Percentiles rank a stretch among this genome's conserved stretches.
Conservation (phyloP, 176 grass and related monocot species). For the Oryza nivara region DNA sequence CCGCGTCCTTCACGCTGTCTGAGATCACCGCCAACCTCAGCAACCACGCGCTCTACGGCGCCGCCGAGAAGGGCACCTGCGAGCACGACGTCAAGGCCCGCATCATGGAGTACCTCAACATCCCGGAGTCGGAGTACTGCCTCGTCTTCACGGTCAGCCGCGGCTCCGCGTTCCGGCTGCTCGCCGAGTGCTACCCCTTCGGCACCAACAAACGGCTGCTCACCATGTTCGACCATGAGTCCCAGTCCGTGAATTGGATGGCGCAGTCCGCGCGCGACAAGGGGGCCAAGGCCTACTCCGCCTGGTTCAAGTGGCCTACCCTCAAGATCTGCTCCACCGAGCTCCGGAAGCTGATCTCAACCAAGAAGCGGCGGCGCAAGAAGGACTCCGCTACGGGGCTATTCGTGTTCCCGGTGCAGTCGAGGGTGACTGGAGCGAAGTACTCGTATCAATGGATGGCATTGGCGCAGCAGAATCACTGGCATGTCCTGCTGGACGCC, state of each 20-base stretch:
- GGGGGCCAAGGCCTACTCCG: conserved; percentile 82
- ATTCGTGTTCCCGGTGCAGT: conserved; percentile 97
- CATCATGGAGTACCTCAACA: conserved; percentile 99
- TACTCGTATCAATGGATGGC: conserved; percentile 99
- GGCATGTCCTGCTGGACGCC: conserved; percentile 96
- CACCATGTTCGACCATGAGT: conserved; percentile 99
- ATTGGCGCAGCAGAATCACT: conserved; percentile 97
- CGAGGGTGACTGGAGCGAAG: conserved; percentile 93
- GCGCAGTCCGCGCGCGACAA: conserved; percentile 79
- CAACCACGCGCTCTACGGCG: conserved; percentile 91
- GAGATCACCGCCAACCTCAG: conserved; percentile 94
- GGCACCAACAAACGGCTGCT: conserved; percentile 86
- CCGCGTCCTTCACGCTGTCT: conserved; percentile 75
- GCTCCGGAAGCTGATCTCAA: conserved; percentile 78
- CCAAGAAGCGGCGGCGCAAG: conserved; percentile 85
- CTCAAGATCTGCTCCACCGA: conserved; percentile 87
- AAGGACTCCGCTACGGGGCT: conserved; percentile 80
- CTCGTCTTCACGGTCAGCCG: conserved; percentile 94
- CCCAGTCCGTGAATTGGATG: conserved; percentile 97
- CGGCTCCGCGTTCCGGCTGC: conserved; percentile 89
- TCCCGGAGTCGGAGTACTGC: conserved; percentile 91
- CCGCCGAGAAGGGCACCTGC: conserved; percentile 73
- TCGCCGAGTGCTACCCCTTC: conserved; percentile 95
- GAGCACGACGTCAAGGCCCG: conserved; percentile 80
- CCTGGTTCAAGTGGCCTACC: conserved; percentile 90